phyloP scores from a whole-genome alignment of 371 early-diverging fungal genomes.

The Actinomortierella ambigua region DNA sequence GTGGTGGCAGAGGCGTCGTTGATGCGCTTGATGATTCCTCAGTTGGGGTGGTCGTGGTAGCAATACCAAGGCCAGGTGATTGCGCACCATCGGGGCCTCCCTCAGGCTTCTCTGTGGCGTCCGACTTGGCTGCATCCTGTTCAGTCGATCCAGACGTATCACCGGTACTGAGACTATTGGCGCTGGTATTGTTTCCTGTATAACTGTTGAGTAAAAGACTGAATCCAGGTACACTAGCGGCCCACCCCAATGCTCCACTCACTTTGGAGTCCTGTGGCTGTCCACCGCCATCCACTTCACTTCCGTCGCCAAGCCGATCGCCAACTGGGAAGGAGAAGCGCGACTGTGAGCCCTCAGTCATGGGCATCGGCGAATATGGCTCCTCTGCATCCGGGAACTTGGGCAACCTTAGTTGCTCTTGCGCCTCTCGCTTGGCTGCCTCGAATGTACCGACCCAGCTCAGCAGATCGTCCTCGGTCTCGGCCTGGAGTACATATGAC shows the following conservation, averaged over 20 bases:
- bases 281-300: not conserved
- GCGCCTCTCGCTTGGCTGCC: constrained; percentile 54
- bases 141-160: too few relatives aligned
- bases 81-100: too few relatives aligned
- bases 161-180: too few relatives aligned
- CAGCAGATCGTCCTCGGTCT: constrained; percentile 70
- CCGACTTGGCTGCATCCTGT: too few relatives aligned
- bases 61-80: too few relatives aligned
- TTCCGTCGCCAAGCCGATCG: constrained; percentile 9
- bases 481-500: constrained; percentile 69
- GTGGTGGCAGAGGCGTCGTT: too few relatives aligned
- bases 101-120: too few relatives aligned
- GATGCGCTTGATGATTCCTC: too few relatives aligned
- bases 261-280: constrained; percentile 1
- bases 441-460: constrained; percentile 73
- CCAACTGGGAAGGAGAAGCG: constrained; percentile 34
- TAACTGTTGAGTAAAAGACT: constrained; percentile 29
- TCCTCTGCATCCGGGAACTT: constrained; percentile 25
- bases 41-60: too few relatives aligned
- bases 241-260: constrained; percentile 26
- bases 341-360: constrained; percentile 17
- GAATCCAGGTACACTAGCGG: constrained; percentile 41
- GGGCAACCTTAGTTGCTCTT: constrained; percentile 26
- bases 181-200: constrained; percentile 1
- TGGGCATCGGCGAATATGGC: constrained; percentile 40